A percentile compares a stretch with the other conserved stretches of the same genome.
Conservation (phyloP, 176 grass and related monocot genomes). For the Avena sativa region DNA sequence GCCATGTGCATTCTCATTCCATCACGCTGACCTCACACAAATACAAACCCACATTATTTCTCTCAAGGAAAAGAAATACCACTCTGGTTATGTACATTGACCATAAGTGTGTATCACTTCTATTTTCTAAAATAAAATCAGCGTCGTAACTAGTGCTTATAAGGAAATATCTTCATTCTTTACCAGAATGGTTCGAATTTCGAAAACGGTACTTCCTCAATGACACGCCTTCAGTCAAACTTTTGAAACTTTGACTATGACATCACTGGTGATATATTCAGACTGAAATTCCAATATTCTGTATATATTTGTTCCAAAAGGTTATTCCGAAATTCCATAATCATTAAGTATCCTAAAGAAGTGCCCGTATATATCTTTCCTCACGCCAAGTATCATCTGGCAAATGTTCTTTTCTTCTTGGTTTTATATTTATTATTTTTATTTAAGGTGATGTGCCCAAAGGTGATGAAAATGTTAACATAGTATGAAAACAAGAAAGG, state of each 20-base stretch:
- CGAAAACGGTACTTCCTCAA: background rate
- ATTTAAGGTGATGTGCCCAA: background rate
- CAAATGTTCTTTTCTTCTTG: background rate
- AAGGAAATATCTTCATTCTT: background rate
- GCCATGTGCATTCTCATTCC: conserved; percentile 34
- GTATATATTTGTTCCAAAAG: background rate
- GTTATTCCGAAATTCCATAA: background rate
- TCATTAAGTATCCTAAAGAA: no score
- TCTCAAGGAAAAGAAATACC: background rate
- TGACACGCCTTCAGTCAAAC: background rate
- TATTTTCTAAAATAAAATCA: background rate
- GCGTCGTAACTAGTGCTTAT: background rate
- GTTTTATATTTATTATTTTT: background rate
- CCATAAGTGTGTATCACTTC: background rate
- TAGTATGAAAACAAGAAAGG: background rate
- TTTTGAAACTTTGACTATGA: background rate
- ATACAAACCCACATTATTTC: background rate
- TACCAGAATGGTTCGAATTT: background rate
- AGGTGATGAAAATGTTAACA: background rate
- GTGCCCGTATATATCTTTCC: no score
- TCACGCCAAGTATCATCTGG: background rate
- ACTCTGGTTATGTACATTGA: background rate
- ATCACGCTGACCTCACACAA: conserved; percentile 26
- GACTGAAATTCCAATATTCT: background rate
- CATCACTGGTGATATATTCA: background rate